Evolutionary conservation across 1,139 yeast species (phyloP), one percentile per base, ranked within the genome.

Genomic region (Magnusiomyces suaveolens): DNA sequence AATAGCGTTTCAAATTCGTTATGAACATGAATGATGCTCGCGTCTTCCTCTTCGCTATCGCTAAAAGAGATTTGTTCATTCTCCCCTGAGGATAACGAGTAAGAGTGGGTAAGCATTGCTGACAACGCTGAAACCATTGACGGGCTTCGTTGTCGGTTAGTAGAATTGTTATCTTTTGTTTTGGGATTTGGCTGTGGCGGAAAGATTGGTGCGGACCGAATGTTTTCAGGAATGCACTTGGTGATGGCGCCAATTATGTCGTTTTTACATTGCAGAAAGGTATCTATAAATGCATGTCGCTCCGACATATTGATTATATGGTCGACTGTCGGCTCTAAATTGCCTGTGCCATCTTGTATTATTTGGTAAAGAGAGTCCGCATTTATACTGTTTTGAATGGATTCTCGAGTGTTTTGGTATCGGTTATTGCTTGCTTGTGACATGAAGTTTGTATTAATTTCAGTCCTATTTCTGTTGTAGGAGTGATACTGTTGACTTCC

Each of bases 221-320:
- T n/a, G 12, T 21, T 18, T 18, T 48, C 51, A 24, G 51, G 51
- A 38, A 48, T 48, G n/a, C 51, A 48, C 2, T 18, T 4, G 1
- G 24, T 3, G n/a, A 48, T 39, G 21, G 51, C 51, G 2, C 14
- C 36, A 25, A 48, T 48, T 8, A 48, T 21, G n/a, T 48, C 51
- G 3, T 39, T 12, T 23, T 26, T 48, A 23, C 51, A 48, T 39
- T 48, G 41, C 18, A 14, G n/a, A 39, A 48, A 48, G n/a, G 44
- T 20, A 16, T 38, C 51, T 12, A 48, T n/a, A 18, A 29, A 48
- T 23, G 8, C 2, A 26, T 48, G 51, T 38, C 51, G 3, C 20
- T 38, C 33, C 3, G 51, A 48, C 10, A 29, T n/a, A 36, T 48
- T 24, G 16, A 38, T 24, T 2, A 48, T 36, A 36, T 16, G 25